phyloP scores from a whole-genome alignment of 768 basidiomycete genomes.

The Auricularia sp. region DNA sequence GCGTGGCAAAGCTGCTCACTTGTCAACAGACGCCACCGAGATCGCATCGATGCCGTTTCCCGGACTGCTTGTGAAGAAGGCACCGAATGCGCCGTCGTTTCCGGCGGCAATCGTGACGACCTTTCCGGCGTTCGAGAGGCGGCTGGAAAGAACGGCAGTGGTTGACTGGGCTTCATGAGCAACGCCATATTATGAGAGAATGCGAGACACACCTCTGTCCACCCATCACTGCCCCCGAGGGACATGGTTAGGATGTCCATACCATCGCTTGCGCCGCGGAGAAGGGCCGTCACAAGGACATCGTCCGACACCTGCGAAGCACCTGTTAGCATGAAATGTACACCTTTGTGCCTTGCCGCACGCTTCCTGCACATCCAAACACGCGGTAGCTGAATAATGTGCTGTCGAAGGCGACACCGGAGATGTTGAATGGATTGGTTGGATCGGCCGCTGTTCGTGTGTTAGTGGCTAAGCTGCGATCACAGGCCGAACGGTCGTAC shows the following conservation, averaged over 20 bases:
- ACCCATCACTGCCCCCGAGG: conserved; percentile 53
- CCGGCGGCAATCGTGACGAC: conserved; percentile 58
- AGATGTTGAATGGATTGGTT: conserved; percentile 53
- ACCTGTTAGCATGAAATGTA: conserved; percentile 1
- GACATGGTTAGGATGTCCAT: conserved; percentile 58
- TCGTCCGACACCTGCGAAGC: conserved; percentile 18
- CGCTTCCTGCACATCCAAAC: conserved; percentile 47
- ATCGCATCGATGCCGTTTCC: conserved; percentile 48
- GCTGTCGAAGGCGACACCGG: conserved; percentile 58
- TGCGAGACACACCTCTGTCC: conserved; percentile 31
- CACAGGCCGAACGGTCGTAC: conserved; percentile 1
- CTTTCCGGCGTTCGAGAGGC: conserved; percentile 47
- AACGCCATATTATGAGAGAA: too few species aligned
- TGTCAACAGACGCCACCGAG: conserved; percentile 25
- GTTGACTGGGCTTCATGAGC: conserved; percentile 23
- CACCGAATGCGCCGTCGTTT: conserved; percentile 41
- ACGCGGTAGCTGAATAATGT: conserved; percentile 46
- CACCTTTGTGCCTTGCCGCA: conserved; percentile 41
- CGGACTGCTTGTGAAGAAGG: conserved; percentile 51
- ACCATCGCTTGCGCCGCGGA: conserved; percentile 41
- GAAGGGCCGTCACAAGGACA: conserved; percentile 42
- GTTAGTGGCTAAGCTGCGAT: conserved; percentile 11
- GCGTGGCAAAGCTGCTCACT: not conserved
- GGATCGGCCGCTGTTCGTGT: conserved; percentile 46
- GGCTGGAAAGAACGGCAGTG: conserved; percentile 44